Conservation (phyloP, 768 basidiomycete genomes). For the Psilocybe cyanescens region DNA sequence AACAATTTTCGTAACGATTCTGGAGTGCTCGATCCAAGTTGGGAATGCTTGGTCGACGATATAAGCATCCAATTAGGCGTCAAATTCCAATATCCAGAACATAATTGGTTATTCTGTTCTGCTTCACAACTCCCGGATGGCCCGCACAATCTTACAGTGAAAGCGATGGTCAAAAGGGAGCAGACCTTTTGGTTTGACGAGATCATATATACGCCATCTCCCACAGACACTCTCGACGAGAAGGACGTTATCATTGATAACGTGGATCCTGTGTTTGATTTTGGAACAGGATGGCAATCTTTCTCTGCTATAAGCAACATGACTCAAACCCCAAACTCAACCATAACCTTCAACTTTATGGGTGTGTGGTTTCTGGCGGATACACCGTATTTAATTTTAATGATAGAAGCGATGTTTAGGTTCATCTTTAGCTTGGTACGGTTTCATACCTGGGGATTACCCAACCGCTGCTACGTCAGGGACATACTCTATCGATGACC, state of each 20-base stretch:
- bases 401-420: constrained; percentile 12
- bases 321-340: constrained; percentile 18
- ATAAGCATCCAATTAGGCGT: constrained; percentile 22
- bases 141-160: constrained; percentile 26
- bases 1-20: constrained; percentile 21
- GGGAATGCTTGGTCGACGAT: constrained; percentile 28
- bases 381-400: not conserved
- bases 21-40: constrained; percentile 24
- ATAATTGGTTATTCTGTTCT: constrained; percentile 29
- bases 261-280: constrained; percentile 24
- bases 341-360: constrained; percentile 24
- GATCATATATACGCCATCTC: constrained; percentile 29
- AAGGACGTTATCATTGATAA: constrained; percentile 22
- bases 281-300: constrained; percentile 25
- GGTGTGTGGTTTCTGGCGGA: constrained; percentile 17
- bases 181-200: constrained; percentile 34
- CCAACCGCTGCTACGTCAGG: constrained; percentile 17
- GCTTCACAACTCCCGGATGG: constrained; percentile 24
- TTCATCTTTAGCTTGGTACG: constrained; percentile 18
- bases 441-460: constrained; percentile 24
- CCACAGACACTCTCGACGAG: constrained; percentile 19
- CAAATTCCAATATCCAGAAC: constrained; percentile 23
- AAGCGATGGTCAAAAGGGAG: constrained; percentile 17
- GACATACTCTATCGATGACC: constrained; percentile 27
- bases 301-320: constrained; percentile 22